Base-by-base conservation (phyloP, 495 filamentous ascomycete species). In the Penicillium cinerascens region DNA sequence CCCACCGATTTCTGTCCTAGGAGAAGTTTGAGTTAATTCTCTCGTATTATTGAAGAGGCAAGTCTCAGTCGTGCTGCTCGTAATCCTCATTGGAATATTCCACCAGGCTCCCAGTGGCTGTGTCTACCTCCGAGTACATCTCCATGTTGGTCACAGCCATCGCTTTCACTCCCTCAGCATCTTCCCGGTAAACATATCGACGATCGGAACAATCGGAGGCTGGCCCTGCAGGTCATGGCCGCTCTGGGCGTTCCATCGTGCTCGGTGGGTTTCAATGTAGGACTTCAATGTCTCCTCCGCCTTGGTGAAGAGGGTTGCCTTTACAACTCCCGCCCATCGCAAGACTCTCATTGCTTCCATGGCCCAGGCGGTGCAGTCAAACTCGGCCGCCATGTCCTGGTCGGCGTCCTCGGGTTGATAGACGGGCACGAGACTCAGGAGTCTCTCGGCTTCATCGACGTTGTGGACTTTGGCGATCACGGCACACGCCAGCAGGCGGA, bases 171-270 rank as follows among this genome's bases (percentile, higher is more conserved):
- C 17, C 29, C 44, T 20, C 33, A 47, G 20, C 18, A 33, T 20
- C 8, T 15, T 23, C 25, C 50, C 50, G 5, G 23, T 16, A 16
- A 47, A 16, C 18, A 53, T 10, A 17, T 53, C 50, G 11, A 53
- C 22, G 18, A 53, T 53, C 2, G 50, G 50, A 25, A 53, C 50
- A 3, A 9, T 15, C 3, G 49, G 42, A 1, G 8, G 27, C 18
- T 22, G 4, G 4, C 8, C 21, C 29, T 33, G 29, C 29, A 33
- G 2, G 10, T 33, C 29, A 13, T 10, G 10, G 3, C 11, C 29
- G 13, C 29, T 33, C 11, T 33, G 29, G 29, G 11, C 9, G 29
- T 33, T 33, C 29, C 29, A 15, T 13, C 37, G n/a, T 9, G 16
- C 37, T 39, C 15, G 37, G 16, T 39, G 18, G 4, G 2, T 39